These are phyloP conservation scores for Aureobasidium sp. DNA, from an alignment of 2,329 filamentous ascomycete species.

Conservation along the genomic window DNA sequence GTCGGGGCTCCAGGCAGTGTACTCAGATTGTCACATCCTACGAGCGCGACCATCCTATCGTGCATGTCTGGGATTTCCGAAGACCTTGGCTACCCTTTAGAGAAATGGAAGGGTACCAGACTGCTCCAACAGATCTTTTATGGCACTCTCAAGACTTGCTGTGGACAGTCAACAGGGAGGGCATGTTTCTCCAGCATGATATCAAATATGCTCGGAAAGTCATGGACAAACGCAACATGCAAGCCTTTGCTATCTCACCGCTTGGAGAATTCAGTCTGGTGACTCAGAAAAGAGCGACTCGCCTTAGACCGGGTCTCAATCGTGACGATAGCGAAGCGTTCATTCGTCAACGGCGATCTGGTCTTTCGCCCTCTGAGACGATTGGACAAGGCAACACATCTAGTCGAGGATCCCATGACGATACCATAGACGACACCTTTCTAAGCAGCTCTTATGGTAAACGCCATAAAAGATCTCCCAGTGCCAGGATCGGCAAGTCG, in stretches of 20 bases:
- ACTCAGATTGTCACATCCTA: constrained; percentile 58
- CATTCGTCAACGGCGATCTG: constrained; percentile 4
- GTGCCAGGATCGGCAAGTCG: constrained; percentile 46
- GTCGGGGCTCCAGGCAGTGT: constrained; percentile 50
- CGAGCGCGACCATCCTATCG: constrained; percentile 52
- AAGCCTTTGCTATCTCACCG: constrained; percentile 51
- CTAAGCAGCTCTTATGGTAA: constrained; percentile 41
- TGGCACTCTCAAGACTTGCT: constrained; percentile 59
- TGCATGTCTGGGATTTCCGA: constrained; percentile 60
- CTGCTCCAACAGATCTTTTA: constrained; percentile 52
- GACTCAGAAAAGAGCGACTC: constrained; percentile 41
- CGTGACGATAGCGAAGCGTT: constrained; percentile 10
- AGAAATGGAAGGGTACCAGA: constrained; percentile 51
- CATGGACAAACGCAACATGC: constrained; percentile 51
- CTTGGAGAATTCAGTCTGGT: constrained; percentile 51
- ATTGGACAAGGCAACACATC: background rate
- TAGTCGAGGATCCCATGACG: constrained; percentile 41
- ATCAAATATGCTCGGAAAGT: constrained; percentile 53
- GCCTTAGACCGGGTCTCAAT: constrained; percentile 6
- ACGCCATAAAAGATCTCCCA: constrained; percentile 31
- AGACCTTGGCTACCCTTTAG: constrained; percentile 56
- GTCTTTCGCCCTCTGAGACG: background rate
- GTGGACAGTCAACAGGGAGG: constrained; percentile 57
- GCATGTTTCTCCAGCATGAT: constrained; percentile 57
- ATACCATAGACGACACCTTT: constrained; percentile 50